phyloP scores from a whole-genome alignment of 192 early-diverging fungal species.

The Pilobolus umbonatus region DNA sequence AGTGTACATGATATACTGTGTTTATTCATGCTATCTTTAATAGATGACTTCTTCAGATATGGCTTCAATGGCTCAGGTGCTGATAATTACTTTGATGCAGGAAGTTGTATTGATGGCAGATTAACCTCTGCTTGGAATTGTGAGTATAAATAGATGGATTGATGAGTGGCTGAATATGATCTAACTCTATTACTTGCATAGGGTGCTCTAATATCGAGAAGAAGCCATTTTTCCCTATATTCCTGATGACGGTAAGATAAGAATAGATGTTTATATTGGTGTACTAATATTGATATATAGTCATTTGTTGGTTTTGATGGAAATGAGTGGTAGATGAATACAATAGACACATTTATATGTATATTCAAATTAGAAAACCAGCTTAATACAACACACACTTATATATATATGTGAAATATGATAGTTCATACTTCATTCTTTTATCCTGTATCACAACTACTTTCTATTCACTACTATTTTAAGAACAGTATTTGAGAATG shows the following conservation, averaged over 20 bases:
- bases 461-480: too few species aligned
- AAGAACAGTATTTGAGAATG: too few species aligned
- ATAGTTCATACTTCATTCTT: too few species aligned
- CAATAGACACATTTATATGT: too few species aligned
- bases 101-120: constrained; percentile 93
- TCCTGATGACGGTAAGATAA: constrained; percentile 68
- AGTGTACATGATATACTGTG: not conserved
- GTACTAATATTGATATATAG: constrained; percentile 7
- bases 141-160: constrained; percentile 10
- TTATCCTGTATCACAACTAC: too few species aligned
- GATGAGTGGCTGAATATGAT: not conserved
- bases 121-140: constrained; percentile 90
- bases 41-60: constrained; percentile 89
- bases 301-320: constrained; percentile 78
- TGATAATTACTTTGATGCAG: constrained; percentile 87
- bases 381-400: too few species aligned
- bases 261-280: not conserved
- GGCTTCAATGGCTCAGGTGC: constrained; percentile 97
- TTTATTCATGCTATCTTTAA: not conserved
- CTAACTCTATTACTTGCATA: constrained; percentile 7
- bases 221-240: constrained; percentile 88
- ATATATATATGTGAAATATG: too few species aligned
- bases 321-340: constrained; percentile 24
- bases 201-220: constrained; percentile 87
- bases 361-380: too few species aligned